Conservation (phyloP, 352 stramenopile species). For the Pythium vanterpoolii region DNA sequence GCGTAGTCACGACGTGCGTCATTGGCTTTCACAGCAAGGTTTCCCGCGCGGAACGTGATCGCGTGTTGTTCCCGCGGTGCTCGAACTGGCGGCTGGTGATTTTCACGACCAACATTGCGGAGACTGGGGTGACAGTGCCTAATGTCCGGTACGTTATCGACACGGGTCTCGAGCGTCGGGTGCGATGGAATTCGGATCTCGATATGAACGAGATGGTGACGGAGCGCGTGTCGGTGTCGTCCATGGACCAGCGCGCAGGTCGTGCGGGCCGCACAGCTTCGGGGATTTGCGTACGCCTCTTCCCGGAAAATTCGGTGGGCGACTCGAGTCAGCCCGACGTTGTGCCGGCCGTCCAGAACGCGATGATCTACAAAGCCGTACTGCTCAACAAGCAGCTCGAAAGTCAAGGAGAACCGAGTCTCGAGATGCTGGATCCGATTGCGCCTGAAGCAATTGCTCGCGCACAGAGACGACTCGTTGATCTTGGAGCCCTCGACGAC, state of each 20-base stretch:
- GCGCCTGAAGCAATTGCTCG: not conserved
- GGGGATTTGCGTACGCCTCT: constrained; percentile 27
- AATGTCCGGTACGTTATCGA: constrained; percentile 34
- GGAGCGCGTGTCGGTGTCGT: constrained; percentile 14
- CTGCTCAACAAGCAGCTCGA: constrained; percentile 20
- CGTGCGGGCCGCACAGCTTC: constrained; percentile 19
- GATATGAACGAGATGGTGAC: constrained; percentile 33
- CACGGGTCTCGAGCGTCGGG: constrained; percentile 26
- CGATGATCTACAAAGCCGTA: constrained; percentile 30
- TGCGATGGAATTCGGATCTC: constrained; percentile 22
- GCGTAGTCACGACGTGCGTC: constrained; percentile 7
- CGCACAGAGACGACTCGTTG: constrained; percentile 5
- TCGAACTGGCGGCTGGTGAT: constrained; percentile 16
- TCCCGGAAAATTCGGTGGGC: not conserved
- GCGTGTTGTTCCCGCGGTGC: constrained; percentile 12
- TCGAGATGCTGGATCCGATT: constrained; percentile 24
- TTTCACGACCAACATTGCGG: constrained; percentile 29
- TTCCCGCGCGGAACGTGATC: constrained; percentile 21
- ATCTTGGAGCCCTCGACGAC: constrained; percentile 18
- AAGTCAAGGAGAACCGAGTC: not conserved
- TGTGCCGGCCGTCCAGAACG: constrained; percentile 14
- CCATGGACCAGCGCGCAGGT: constrained; percentile 23
- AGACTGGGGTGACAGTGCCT: constrained; percentile 28
- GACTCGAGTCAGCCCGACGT: not conserved
- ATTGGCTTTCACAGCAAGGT: constrained; percentile 25